These are phyloP conservation scores for Ophiosphaerella korrae DNA, from an alignment of 2,329 filamentous ascomycete genomes.

Conservation along the genomic window DNA sequence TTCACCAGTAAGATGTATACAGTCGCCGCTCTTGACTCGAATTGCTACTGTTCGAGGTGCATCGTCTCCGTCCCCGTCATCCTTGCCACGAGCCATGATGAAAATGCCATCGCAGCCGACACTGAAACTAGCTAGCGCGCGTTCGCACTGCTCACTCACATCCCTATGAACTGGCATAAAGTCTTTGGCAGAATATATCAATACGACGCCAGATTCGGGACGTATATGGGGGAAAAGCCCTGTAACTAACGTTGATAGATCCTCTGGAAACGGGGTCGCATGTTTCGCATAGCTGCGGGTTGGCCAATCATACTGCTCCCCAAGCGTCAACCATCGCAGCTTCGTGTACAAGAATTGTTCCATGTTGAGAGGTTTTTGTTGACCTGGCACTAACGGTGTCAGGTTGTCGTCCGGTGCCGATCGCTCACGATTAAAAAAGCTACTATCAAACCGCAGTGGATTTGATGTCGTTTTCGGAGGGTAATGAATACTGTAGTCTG, in stretches of 20 bases:
- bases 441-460: conserved; percentile 30
- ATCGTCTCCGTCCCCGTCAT: conserved; percentile 36
- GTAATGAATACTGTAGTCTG: conserved; percentile 77
- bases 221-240: conserved; percentile 77
- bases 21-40: conserved; percentile 79
- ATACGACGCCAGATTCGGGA: conserved; percentile 89
- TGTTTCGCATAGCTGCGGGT: conserved; percentile 76
- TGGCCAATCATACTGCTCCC: conserved; percentile 97
- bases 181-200: conserved; percentile 89
- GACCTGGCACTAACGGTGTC: conserved; percentile 67
- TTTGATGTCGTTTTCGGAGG: conserved; percentile 44
- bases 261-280: conserved; percentile 75
- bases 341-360: conserved; percentile 77
- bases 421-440: conserved; percentile 42
- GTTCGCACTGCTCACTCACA: conserved; percentile 84
- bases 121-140: conserved; percentile 82
- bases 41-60: conserved; percentile 41
- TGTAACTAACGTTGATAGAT: conserved; percentile 72
- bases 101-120: conserved; percentile 91
- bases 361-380: conserved; percentile 76
- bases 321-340: conserved; percentile 91
- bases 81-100: conserved; percentile 64
- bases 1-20: conserved; percentile 81
- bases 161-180: conserved; percentile 93
- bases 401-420: conserved; percentile 29